Conservation (phyloP, 1,284 basidiomycete species). For the Ceratobasidium sp. region DNA sequence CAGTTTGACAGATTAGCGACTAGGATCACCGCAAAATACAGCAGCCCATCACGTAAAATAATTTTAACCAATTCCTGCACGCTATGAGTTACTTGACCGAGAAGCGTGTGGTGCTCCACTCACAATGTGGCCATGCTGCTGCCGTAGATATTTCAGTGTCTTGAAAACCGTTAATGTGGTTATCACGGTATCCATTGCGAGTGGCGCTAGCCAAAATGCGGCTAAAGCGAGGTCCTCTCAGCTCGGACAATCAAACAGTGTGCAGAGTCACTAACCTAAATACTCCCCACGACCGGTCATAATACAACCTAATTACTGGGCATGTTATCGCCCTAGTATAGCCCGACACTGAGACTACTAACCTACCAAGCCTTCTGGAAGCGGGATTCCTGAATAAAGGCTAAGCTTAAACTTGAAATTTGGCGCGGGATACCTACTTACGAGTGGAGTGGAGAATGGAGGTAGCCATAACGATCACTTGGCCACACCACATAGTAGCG, state of each 20-base stretch:
- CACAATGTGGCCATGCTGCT: constrained; percentile 16
- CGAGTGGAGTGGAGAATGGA: neutral
- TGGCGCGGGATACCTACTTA: neutral
- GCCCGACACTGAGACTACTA: neutral
- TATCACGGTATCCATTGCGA: constrained; percentile 28
- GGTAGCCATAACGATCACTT: constrained; percentile 36
- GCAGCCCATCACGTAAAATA: constrained; percentile 29
- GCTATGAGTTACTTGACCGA: neutral
- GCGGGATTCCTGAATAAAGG: constrained; percentile 2
- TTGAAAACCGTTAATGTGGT: constrained; percentile 29
- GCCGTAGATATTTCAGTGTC: constrained; percentile 6
- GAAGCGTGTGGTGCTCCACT: neutral
- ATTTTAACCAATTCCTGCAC: constrained; percentile 26
- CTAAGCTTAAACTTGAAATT: neutral
- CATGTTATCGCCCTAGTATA: neutral
- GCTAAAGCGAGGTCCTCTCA: constrained; percentile 2
- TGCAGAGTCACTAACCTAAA: neutral
- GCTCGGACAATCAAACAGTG: neutral
- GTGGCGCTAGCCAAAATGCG: constrained; percentile 37
- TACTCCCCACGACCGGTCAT: neutral
- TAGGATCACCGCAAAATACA: constrained; percentile 34
- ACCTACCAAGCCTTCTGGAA: constrained; percentile 37
- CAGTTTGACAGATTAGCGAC: constrained; percentile 37
- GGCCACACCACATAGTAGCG: constrained; percentile 21
- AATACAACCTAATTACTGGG: constrained; percentile 23